phyloP scores from a whole-genome alignment of 345 rosid species.

The Combretum micranthum region DNA sequence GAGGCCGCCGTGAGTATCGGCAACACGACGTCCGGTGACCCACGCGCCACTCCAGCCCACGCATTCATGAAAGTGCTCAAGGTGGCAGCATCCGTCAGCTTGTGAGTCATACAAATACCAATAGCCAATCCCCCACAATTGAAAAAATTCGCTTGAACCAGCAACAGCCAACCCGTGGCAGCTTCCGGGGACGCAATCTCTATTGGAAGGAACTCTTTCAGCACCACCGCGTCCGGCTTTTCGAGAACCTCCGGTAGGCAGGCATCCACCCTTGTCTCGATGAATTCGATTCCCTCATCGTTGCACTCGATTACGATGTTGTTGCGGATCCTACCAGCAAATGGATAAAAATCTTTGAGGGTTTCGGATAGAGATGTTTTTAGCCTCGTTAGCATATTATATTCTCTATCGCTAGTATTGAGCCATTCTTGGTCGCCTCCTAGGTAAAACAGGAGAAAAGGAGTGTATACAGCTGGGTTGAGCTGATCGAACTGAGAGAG shows the following conservation, averaged over 20 bases:
- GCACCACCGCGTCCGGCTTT: neutral
- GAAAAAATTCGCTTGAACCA: conserved; percentile 6
- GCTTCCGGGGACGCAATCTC: neutral
- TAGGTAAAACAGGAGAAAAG: conserved; percentile 4
- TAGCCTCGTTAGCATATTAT: neutral
- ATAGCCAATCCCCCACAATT: conserved; percentile 4
- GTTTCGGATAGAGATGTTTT: conserved; percentile 5
- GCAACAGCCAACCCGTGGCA: neutral
- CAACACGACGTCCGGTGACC: too few relatives aligned
- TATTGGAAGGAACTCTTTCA: conserved; percentile 4
- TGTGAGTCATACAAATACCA: conserved; percentile 9
- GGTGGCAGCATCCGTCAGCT: conserved; percentile 7
- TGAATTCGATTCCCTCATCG: conserved; percentile 1
- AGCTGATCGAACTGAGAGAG: conserved; percentile 10
- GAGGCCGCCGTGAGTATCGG: too few relatives aligned
- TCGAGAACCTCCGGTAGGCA: neutral
- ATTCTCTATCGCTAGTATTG: too few relatives aligned
- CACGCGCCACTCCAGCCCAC: conserved; percentile 1
- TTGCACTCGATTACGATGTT: conserved; percentile 7
- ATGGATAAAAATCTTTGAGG: conserved; percentile 6
- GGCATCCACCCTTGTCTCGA: neutral
- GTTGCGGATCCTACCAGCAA: conserved; percentile 2
- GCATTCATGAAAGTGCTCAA: neutral
- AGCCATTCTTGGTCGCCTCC: neutral
- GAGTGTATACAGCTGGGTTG: neutral